phyloP scores from a whole-genome alignment of 2,329 filamentous ascomycete species.

The Phialophora expanda region DNA sequence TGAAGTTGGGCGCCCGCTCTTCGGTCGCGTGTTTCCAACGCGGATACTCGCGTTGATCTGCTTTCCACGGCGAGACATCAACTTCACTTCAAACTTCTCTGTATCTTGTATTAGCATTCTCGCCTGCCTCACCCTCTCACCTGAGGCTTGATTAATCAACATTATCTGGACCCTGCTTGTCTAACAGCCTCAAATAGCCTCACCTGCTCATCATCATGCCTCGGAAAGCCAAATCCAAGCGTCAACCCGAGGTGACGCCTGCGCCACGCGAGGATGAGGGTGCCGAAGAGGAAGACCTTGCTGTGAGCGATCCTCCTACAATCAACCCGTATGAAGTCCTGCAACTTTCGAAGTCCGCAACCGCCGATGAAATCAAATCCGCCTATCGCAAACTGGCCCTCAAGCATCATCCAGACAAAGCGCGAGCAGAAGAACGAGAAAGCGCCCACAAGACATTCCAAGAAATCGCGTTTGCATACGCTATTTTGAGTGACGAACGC shows the following conservation, averaged over 20 bases:
- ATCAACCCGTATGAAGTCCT: constrained; percentile 81
- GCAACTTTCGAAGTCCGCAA: constrained; percentile 71
- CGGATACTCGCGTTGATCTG: background rate
- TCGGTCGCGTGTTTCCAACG: background rate
- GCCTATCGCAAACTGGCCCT: constrained; percentile 85
- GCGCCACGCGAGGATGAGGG: constrained; percentile 5
- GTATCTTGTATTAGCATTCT: background rate
- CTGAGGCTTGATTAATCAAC: background rate
- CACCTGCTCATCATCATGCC: constrained; percentile 29
- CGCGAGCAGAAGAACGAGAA: constrained; percentile 67
- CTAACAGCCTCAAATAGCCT: background rate
- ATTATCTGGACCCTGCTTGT: background rate
- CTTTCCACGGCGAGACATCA: background rate
- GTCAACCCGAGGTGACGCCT: constrained; percentile 14
- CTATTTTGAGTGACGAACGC: constrained; percentile 80
- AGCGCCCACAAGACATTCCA: constrained; percentile 83
- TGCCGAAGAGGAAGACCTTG: constrained; percentile 55
- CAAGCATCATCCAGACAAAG: constrained; percentile 87
- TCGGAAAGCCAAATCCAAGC: constrained; percentile 32
- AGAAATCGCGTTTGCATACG: constrained; percentile 89
- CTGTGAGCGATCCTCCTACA: constrained; percentile 67
- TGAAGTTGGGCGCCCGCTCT: background rate
- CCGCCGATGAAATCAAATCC: constrained; percentile 78
- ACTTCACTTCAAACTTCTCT: background rate
- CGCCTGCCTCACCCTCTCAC: background rate